Base-by-base conservation (phyloP, 1,139 yeast species). In the Candida mesenterica region DNA sequence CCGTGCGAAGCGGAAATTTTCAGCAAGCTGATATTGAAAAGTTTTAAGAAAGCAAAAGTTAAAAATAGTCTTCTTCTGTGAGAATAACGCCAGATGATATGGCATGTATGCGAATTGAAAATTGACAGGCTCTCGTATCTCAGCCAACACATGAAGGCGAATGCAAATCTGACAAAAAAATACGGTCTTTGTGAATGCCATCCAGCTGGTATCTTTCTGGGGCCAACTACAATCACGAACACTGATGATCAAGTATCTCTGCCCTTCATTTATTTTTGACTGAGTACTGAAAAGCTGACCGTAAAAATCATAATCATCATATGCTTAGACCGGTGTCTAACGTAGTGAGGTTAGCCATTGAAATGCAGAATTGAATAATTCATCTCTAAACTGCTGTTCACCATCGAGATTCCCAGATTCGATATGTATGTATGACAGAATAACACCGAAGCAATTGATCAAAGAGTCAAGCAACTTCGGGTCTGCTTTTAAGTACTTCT, bases 401-500 rank as follows among this genome's bases (percentile, higher is more conserved):
- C 53, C 52, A 24, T 53, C 61, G 1, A 52, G 29, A 29, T 44
- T 48, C 1, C 50, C 51, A 3, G 40, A 26, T 15, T 53, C 55
- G 5, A 34, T 33, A 8, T 42, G 48, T 14, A 53, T 46, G 18
- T 44, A 46, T 2, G 58, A 47, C 24, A 45, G 41, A 10, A 57
- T 41, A 7, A 45, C 45, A 1, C 65, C 65, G 28, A 58, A 52
- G 32, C 62, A 57, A 30, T 49, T 52, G 1, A 47, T 39, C 20
- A 59, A 34, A 8, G 28, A 37, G 20, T 44, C 40, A 2, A 47
- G 38, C 12, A 51, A 23, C 10, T 40, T 36, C 16, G 46, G 45
- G 23, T 48, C 42, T 16, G 32, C 31, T 26, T 30, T 39, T 24
- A 47, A 33, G 14, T 30, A 36, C 14, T 30, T 27, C 25, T 34